Evolutionary conservation across 2,329 filamentous ascomycete genomes (phyloP).

Genomic region (Ophiostoma fasciatum): DNA sequence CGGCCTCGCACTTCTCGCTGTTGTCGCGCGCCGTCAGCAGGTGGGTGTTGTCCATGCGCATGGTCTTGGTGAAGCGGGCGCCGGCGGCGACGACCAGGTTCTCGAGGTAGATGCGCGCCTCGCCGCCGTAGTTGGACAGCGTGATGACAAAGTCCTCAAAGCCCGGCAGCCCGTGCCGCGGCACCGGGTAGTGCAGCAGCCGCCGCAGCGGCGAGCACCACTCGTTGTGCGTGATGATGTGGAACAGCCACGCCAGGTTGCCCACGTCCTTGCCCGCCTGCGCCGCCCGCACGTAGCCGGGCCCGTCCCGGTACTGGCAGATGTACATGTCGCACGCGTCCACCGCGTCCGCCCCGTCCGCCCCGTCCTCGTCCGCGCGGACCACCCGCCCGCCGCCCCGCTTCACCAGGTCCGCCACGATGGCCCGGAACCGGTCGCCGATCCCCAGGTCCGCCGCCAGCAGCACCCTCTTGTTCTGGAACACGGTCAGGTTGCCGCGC

Average conservation of each 20-base stretch:
- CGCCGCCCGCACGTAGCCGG: constrained; percentile 63
- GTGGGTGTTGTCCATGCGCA: constrained; percentile 92
- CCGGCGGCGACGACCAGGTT: constrained; percentile 77
- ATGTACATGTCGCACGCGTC: constrained; percentile 69
- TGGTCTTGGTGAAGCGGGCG: constrained; percentile 82
- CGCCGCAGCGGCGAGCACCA: constrained; percentile 78
- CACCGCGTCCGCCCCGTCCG: constrained; percentile 27
- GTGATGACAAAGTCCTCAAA: constrained; percentile 69
- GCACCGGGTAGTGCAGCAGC: constrained; percentile 80
- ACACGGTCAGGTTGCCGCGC: constrained; percentile 51
- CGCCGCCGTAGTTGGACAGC: constrained; percentile 90
- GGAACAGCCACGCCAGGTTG: constrained; percentile 86
- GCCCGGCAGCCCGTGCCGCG: constrained; percentile 60
- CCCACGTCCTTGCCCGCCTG: constrained; percentile 70
- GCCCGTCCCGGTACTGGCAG: constrained; percentile 72
- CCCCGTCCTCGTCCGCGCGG: constrained; percentile 34
- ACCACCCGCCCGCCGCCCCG: constrained; percentile 58
- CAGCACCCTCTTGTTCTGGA: constrained; percentile 63
- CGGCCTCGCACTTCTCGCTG: constrained; percentile 88
- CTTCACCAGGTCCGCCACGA: constrained; percentile 55
- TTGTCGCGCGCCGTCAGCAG: constrained; percentile 78
- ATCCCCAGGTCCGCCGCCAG: constrained; percentile 63
- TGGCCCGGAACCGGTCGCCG: constrained; percentile 46
- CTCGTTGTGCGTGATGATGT: constrained; percentile 73
- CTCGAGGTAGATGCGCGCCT: constrained; percentile 84